Evolutionary conservation across 148 eudicot genomes (phyloP).

Genomic region (Gaultheria prostrata): DNA sequence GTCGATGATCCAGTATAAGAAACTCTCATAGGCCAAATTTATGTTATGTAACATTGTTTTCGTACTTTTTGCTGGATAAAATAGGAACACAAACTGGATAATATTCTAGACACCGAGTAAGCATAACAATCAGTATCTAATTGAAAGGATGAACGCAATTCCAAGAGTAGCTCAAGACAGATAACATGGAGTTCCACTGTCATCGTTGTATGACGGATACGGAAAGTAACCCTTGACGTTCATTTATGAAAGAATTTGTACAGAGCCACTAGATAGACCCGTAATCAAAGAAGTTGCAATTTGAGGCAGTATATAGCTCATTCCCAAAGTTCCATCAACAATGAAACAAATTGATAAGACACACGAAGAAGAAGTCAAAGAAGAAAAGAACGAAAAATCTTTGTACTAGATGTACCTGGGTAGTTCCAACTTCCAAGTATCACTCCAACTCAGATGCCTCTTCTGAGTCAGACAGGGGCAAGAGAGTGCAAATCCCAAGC

Average conservation of each 20-base stretch:
- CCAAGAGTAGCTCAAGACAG: neutral
- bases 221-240: neutral
- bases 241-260: neutral
- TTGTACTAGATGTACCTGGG: conserved; percentile 16
- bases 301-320: neutral
- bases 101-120: neutral
- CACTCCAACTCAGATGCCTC: conserved; percentile 53
- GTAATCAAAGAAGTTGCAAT: neutral
- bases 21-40: conserved; percentile 3
- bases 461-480: conserved; percentile 87
- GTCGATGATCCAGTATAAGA: neutral
- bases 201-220: neutral
- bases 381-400: neutral
- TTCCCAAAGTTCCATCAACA: neutral
- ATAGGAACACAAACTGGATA: neutral
- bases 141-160: neutral
- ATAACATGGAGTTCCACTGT: neutral
- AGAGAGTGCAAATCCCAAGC: conserved; percentile 83
- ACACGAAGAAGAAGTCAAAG: neutral
- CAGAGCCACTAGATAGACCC: neutral
- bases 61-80: neutral
- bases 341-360: neutral
- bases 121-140: neutral
- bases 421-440: neutral
- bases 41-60: neutral